Evolutionary conservation across 352 stramenopile genomes (phyloP).

Genomic region (Plasmopara viticola): DNA sequence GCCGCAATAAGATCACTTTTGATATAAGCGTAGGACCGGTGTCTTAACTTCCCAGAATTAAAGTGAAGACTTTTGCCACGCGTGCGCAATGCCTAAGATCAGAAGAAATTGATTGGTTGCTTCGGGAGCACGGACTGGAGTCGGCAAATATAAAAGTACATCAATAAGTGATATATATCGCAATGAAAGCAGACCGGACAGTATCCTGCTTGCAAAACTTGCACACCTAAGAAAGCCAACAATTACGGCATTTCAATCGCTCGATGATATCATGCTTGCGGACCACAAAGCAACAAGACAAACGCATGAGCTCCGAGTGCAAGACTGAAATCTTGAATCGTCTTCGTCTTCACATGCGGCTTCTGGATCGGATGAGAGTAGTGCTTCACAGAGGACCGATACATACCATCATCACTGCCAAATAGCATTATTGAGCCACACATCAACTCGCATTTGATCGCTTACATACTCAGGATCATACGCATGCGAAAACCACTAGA

Average conservation of each 20-base stretch:
- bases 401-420: too few species aligned
- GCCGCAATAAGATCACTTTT: background rate
- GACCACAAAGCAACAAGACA: background rate
- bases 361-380: too few species aligned
- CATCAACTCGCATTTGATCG: too few species aligned
- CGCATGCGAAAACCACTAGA: too few species aligned
- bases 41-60: background rate
- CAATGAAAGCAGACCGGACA: background rate
- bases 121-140: background rate
- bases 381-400: too few species aligned
- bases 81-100: background rate
- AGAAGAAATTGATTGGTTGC: background rate
- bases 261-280: background rate
- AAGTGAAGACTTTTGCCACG: background rate
- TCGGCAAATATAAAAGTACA: too few species aligned
- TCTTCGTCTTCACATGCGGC: too few species aligned
- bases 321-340: constrained; percentile 1
- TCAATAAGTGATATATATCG: background rate
- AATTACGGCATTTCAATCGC: background rate
- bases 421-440: too few species aligned
- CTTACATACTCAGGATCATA: too few species aligned
- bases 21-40: background rate
- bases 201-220: background rate
- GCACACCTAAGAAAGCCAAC: background rate
- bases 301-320: background rate